Evolutionary conservation across 2,329 filamentous ascomycete species (phyloP).

Genomic region (Paraphaeosphaeria minitans): DNA sequence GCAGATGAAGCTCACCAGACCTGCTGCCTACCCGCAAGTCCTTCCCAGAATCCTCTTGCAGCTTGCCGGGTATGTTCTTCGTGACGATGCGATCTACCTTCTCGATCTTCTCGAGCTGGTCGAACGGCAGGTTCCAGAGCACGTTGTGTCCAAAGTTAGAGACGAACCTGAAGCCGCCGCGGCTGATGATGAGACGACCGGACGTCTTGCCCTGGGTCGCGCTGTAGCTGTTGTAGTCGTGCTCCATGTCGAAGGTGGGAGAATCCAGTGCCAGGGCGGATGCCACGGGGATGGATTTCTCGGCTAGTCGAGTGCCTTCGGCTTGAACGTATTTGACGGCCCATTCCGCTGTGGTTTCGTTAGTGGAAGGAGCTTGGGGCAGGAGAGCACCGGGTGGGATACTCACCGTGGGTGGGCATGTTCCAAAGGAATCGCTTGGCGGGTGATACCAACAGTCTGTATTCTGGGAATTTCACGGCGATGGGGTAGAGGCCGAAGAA

Average conservation of each 20-base stretch:
- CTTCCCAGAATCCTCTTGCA: constrained; percentile 23
- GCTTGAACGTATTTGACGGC: constrained; percentile 40
- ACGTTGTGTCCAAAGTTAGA: constrained; percentile 13
- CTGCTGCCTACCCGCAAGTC: constrained; percentile 27
- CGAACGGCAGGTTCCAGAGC: constrained; percentile 23
- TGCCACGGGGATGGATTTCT: not conserved
- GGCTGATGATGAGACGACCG: constrained; percentile 26
- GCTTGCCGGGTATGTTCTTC: constrained; percentile 24
- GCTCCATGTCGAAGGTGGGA: not conserved
- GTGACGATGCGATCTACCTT: constrained; percentile 30
- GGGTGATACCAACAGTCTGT: constrained; percentile 44
- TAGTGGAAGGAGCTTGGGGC: not conserved
- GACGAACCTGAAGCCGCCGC: constrained; percentile 26
- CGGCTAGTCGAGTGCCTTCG: constrained; percentile 19
- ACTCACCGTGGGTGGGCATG: constrained; percentile 42
- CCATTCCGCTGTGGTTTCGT: constrained; percentile 33
- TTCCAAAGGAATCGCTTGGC: constrained; percentile 45
- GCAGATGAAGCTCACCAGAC: constrained; percentile 16
- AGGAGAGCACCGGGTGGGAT: not conserved
- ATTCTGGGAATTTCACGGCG: constrained; percentile 39
- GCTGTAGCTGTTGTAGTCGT: constrained; percentile 29
- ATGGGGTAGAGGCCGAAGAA: constrained; percentile 47
- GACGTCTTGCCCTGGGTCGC: constrained; percentile 19
- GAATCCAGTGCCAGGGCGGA: not conserved
- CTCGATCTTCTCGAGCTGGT: constrained; percentile 26